phyloP scores from a whole-genome alignment of 176 grass and related monocot genomes.

The Oryza meyeriana region DNA sequence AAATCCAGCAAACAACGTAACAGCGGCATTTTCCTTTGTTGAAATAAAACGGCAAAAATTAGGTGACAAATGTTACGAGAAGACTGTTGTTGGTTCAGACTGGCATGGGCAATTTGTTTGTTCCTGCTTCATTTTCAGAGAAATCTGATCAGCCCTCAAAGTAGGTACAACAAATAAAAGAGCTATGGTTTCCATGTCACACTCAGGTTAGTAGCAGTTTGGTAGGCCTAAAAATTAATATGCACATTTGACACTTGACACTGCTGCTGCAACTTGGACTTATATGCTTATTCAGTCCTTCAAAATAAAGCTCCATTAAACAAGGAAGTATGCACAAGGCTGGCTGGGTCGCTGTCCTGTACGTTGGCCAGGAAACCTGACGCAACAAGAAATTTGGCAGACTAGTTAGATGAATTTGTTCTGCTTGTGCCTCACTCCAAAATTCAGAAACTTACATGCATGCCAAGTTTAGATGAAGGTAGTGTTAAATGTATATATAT shows the following conservation, averaged over 20 bases:
- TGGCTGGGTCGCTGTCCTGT: neutral
- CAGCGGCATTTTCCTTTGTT: neutral
- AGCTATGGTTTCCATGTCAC: conserved; percentile 20
- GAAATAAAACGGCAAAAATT: neutral
- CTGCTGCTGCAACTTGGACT: neutral
- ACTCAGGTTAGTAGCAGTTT: neutral
- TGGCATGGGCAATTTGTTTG: neutral
- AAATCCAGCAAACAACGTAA: neutral
- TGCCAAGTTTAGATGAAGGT: no score
- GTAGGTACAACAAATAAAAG: conserved; percentile 14
- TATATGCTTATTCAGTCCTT: neutral
- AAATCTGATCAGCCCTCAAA: conserved; percentile 4
- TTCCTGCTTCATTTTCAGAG: neutral
- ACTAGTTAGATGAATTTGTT: neutral
- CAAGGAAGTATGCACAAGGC: neutral
- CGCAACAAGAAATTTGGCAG: neutral
- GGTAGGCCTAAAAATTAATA: conserved; percentile 18
- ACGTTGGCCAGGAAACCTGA: neutral
- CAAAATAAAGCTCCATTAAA: neutral
- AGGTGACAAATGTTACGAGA: neutral
- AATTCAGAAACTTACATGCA: no score
- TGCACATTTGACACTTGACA: conserved; percentile 18
- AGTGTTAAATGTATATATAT: no score
- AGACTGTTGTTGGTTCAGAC: neutral
- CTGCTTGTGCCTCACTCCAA: neutral